Evolutionary conservation across 441 rosid species (phyloP), one percentile per base, ranked within the genome.

Genomic region (Gossypium lobatum): DNA sequence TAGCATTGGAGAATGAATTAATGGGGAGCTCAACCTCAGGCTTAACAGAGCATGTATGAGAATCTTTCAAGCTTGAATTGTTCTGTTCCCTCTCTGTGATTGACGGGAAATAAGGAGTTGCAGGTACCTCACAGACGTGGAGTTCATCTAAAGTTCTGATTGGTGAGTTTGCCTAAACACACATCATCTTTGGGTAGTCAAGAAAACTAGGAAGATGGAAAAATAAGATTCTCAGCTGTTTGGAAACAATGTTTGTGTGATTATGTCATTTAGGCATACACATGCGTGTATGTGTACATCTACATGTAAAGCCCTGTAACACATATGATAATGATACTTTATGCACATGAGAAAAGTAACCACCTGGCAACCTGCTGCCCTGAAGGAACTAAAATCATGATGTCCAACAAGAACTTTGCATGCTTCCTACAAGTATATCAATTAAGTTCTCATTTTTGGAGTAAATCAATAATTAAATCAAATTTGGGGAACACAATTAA

Each of bases 281-380:
- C 6, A 21, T 57, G 52, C 64, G 39, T 34, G 39, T 34, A 34
- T 6, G 39, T 34, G 39, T 34, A 34, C 39, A 34, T 34, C 8
- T 34, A 37, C 18, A 42, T 18, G 34, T 39, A 13, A 20, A 71
- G 37, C 58, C 21, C 16, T 11, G 7, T 39, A 73, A 52, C 21
- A 66, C 18, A 65, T 20, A 58, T 10, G 62, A 11, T 21, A 21
- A 58, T 23, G 20, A 23, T 16, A 57, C 63, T 8, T 25, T 18
- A 20, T 26, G n/a, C 54, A 31, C 20, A 52, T 13, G 45, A 77
- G 75, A 75, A 26, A 59, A 78, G 42, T 62, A 77, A 82, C 74
- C 78, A 92, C 98, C 95, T 93, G 96, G 79, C 99, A 93, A 85
- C 96, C 93, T 80, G 93, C 61, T 72, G 98, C 98, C 84, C 98